These are phyloP conservation scores for Exophiala sp. DNA, from an alignment of 2,329 filamentous ascomycete species.

Conservation along the genomic window DNA sequence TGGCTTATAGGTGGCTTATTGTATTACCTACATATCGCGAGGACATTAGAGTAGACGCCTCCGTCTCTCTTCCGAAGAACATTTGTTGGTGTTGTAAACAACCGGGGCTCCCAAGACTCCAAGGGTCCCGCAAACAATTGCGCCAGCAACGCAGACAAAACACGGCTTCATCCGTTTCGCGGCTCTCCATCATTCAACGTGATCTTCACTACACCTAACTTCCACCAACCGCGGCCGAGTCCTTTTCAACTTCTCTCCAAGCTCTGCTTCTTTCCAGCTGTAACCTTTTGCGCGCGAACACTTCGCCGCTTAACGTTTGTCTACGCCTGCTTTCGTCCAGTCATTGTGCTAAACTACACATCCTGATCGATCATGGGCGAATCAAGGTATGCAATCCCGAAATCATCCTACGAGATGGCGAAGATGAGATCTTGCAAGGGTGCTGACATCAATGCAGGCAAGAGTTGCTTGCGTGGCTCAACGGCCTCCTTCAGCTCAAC, in stretches of 20 bases:
- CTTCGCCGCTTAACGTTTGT: not conserved
- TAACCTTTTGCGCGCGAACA: not conserved
- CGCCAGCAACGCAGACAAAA: conserved; percentile 6
- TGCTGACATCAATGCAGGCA: conserved; percentile 56
- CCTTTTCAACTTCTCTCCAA: not conserved
- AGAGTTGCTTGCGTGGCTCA: conserved; percentile 92
- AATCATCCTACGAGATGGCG: not conserved
- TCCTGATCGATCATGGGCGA: conserved; percentile 54
- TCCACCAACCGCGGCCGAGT: not conserved
- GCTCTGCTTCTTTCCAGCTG: not conserved
- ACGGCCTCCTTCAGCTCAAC: conserved; percentile 96
- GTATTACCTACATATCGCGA: too few species aligned
- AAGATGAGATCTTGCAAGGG: not conserved
- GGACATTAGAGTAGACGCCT: too few species aligned
- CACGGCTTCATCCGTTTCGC: not conserved
- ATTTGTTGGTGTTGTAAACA: not conserved
- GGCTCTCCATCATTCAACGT: not conserved
- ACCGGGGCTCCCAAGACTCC: not conserved
- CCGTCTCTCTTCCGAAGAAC: too few species aligned
- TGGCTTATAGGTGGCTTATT: too few species aligned
- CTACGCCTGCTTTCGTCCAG: not conserved
- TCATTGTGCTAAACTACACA: not conserved
- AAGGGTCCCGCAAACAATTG: not conserved
- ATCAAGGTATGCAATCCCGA: conserved; percentile 49
- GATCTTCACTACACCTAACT: not conserved